Evolutionary conservation across 1,139 yeast genomes (phyloP), one percentile per base, ranked within the genome.

Genomic region (Candida sojae): DNA sequence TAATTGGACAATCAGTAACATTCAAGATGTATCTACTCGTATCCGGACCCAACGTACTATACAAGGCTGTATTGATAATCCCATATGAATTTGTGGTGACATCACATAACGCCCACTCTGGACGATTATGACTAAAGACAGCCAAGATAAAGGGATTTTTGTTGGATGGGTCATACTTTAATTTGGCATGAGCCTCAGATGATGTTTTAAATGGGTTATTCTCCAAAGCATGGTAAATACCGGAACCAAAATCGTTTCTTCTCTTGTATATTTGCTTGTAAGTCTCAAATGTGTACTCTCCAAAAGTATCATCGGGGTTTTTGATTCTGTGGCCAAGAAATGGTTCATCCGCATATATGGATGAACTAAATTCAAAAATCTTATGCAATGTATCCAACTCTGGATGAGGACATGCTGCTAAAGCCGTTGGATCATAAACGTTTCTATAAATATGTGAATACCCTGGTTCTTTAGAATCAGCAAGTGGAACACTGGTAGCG

Each of bases 201-300:
- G 64, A 57, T 25, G 68, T 61, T 43, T 63, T 64, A 58, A 57
- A 74, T 53, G 77, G 70, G 54, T 76, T 78, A 50, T 73, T 70
- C 35, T 63, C 61, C 46, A 82, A 75, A 10, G 80, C 64, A 43
- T 80, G 72, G 54, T 82, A 72, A 32, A 88, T 57, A 9, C 95
- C 95, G 3, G 88, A 68, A 5, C 91, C 93, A 39, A 87, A 69
- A 46, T 78, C 65, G 44, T 67, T 64, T 46, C 79, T 74, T 44
- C 83, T 70, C 40, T 62, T 53, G 31, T 68, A 67, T 9, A 80
- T 69, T 39, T 71, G 62, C 10, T 53, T 55, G 59, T 75, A 85
- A 6, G 79, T 62, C 53, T 77, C 71, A 66, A 72, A 86, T 31
- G 66, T 67, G 64, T 80, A 87, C 25, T 56, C 56, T 47, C 68